These are phyloP conservation scores for Leucosporidium yakuticum DNA, from an alignment of 768 basidiomycete species.

Conservation along the genomic window DNA sequence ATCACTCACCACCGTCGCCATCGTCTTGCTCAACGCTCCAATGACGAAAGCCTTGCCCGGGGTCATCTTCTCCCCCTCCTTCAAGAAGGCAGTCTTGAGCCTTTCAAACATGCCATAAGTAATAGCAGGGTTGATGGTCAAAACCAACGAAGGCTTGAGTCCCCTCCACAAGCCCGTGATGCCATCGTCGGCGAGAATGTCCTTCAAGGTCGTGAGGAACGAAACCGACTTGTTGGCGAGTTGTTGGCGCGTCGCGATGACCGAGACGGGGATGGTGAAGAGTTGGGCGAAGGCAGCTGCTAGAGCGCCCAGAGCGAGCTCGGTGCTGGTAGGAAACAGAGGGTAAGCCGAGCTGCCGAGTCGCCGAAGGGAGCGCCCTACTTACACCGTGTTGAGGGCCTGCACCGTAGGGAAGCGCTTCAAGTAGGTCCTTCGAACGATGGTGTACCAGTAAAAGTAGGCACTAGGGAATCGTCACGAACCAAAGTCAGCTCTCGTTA, in stretches of 20 bases:
- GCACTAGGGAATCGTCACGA: constrained; percentile 48
- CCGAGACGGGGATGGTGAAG: constrained; percentile 95
- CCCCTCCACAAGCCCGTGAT: constrained; percentile 78
- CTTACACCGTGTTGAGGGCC: constrained; percentile 42
- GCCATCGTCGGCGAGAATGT: constrained; percentile 85
- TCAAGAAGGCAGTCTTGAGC: constrained; percentile 65
- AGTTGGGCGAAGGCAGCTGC: constrained; percentile 94
- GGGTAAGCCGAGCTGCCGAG: not conserved
- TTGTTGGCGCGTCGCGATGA: constrained; percentile 96
- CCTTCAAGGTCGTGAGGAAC: constrained; percentile 69
- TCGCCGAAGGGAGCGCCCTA: not conserved
- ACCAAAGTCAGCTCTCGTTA: constrained; percentile 4
- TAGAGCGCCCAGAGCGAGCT: constrained; percentile 78
- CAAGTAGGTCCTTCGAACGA: constrained; percentile 77
- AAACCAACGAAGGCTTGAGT: constrained; percentile 81
- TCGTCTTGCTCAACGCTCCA: constrained; percentile 88
- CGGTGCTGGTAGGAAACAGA: constrained; percentile 42
- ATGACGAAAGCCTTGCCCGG: constrained; percentile 73
- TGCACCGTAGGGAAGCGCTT: constrained; percentile 61
- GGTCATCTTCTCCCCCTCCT: constrained; percentile 55
- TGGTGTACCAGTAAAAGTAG: constrained; percentile 98
- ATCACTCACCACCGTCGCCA: constrained; percentile 82
- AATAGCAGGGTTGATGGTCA: constrained; percentile 95
- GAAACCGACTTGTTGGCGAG: constrained; percentile 57
- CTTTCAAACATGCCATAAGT: constrained; percentile 85